phyloP scores from a whole-genome alignment of 129 eudicot species.

The Flaveria ramosissima region DNA sequence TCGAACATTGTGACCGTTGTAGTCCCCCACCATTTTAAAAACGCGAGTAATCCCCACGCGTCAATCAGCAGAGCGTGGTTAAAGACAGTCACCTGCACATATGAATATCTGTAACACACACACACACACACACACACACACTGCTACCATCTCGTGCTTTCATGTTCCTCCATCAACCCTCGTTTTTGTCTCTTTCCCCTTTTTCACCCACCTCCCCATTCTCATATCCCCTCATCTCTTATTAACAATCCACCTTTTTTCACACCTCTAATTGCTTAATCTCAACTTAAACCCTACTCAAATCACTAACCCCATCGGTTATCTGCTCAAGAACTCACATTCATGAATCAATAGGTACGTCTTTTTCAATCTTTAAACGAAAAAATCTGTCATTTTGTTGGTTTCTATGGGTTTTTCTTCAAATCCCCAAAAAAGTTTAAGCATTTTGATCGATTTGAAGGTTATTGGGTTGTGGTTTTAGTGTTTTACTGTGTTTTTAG shows the following conservation, averaged over 20 bases:
- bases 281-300: too few species aligned
- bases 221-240: too few species aligned
- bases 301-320: too few species aligned
- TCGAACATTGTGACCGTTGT: slow-evolving; percentile 55
- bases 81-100: slow-evolving; percentile 10
- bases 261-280: too few species aligned
- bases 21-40: slow-evolving; percentile 25
- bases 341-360: too few species aligned
- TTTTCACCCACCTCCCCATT: slow-evolving; percentile 19
- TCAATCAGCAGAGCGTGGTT: slow-evolving; percentile 14
- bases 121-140: slow-evolving; percentile 16
- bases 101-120: background rate
- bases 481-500: background rate
- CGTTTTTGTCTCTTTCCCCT: slow-evolving; percentile 38
- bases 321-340: too few species aligned
- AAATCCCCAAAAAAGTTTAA: too few species aligned
- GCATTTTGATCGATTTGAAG: too few species aligned
- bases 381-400: too few species aligned
- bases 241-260: too few species aligned
- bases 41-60: slow-evolving; percentile 20
- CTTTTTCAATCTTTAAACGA: too few species aligned
- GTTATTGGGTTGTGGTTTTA: slow-evolving; percentile 19
- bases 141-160: slow-evolving; percentile 42
- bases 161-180: slow-evolving; percentile 34
- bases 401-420: too few species aligned